phyloP scores from a whole-genome alignment of 805 yeast genomes.

The Teunomyces cretensis region DNA sequence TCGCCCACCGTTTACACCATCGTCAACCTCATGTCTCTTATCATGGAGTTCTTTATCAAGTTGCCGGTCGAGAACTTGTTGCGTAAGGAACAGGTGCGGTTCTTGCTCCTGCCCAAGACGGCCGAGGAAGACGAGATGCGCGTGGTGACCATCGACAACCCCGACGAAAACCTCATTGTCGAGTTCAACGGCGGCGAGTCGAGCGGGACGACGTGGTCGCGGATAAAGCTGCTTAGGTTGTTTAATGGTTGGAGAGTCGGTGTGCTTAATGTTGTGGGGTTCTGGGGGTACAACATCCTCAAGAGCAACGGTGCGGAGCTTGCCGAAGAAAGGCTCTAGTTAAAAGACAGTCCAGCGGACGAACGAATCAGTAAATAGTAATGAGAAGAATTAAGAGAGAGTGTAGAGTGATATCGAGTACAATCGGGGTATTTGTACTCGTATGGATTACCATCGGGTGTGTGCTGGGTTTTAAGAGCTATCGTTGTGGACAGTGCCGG shows the following conservation, averaged over 20 bases:
- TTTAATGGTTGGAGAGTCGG: conserved; percentile 95
- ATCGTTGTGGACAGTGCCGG: too few relatives aligned
- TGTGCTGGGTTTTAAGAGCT: too few relatives aligned
- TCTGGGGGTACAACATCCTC: conserved; percentile 73
- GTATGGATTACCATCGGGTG: too few relatives aligned
- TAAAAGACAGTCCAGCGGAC: too few relatives aligned
- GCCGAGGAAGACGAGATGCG: conserved; percentile 33
- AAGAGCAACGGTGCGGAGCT: conserved; percentile 46
- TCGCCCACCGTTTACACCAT: conserved; percentile 61
- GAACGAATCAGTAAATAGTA: not conserved
- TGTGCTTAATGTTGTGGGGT: conserved; percentile 71
- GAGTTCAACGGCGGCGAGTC: conserved; percentile 41
- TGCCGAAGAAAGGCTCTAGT: conserved; percentile 29
- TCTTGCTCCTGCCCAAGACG: conserved; percentile 46
- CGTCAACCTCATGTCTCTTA: conserved; percentile 57
- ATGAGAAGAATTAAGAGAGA: not conserved
- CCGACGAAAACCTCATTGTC: conserved; percentile 55
- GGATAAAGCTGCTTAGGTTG: conserved; percentile 29
- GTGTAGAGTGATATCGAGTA: too few relatives aligned
- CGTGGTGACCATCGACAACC: conserved; percentile 40
- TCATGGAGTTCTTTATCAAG: conserved; percentile 68
- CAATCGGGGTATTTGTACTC: too few relatives aligned
- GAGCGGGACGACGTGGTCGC: conserved; percentile 36
- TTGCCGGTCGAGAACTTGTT: conserved; percentile 86
- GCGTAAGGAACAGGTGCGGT: conserved; percentile 78